phyloP scores from a whole-genome alignment of 805 yeast species.

The Suhomyces prunicola region DNA sequence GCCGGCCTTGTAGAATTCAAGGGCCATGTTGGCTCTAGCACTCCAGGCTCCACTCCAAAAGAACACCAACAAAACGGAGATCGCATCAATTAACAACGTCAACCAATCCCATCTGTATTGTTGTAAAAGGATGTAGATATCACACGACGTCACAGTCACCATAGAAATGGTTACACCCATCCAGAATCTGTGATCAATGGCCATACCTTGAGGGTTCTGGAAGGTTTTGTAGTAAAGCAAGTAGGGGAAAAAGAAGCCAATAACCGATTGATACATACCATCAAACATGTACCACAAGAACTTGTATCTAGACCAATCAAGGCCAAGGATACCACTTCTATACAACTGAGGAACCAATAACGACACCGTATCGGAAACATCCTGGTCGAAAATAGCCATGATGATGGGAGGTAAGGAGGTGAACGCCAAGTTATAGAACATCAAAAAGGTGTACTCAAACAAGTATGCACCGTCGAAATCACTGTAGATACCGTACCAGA shows the following conservation, averaged over 20 bases:
- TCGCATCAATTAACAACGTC: constrained; percentile 48
- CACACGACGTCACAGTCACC: constrained; percentile 66
- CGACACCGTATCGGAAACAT: constrained; percentile 67
- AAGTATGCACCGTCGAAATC: constrained; percentile 78
- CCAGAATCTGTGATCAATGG: constrained; percentile 68
- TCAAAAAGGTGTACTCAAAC: constrained; percentile 73
- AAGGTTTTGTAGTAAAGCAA: constrained; percentile 36
- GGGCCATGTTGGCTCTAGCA: constrained; percentile 41
- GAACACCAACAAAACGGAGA: constrained; percentile 60
- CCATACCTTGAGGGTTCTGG: constrained; percentile 49
- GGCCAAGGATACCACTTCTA: constrained; percentile 65
- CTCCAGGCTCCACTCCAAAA: constrained; percentile 86
- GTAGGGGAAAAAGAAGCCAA: constrained; percentile 74
- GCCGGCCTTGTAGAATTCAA: constrained; percentile 65
- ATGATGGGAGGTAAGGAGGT: constrained; percentile 80
- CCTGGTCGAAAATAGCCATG: constrained; percentile 78
- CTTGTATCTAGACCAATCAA: constrained; percentile 67
- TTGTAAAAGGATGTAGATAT: constrained; percentile 60
- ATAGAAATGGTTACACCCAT: constrained; percentile 67
- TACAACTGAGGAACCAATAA: constrained; percentile 73
- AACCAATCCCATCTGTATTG: constrained; percentile 85
- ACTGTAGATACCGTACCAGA: constrained; percentile 76
- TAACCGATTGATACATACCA: constrained; percentile 71
- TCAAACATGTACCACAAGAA: constrained; percentile 74
- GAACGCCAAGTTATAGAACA: constrained; percentile 79